Evolutionary conservation across 768 basidiomycete genomes (phyloP).

Genomic region (Auriculariales sp.): DNA sequence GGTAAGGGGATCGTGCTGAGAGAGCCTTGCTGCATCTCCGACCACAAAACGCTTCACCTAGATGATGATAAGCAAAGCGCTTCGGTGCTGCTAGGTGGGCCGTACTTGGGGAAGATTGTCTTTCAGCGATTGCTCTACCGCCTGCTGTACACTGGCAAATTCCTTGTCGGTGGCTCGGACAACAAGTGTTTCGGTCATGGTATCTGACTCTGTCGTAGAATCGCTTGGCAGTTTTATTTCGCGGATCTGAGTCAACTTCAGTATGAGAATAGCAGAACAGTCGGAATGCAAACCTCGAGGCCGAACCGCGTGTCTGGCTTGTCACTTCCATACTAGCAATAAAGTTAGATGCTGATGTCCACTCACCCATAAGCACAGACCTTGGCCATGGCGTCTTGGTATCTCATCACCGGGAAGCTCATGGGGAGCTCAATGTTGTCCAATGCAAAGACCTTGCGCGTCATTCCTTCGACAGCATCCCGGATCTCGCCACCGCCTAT

Average conservation of each 20-base stretch:
- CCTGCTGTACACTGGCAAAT: neutral
- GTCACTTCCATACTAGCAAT: constrained; percentile 72
- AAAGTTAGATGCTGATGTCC: constrained; percentile 6
- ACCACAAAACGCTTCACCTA: too few species aligned
- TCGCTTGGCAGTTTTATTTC: constrained; percentile 2
- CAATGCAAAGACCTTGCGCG: constrained; percentile 58
- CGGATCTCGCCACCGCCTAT: constrained; percentile 81
- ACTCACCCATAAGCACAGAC: neutral
- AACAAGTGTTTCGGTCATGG: neutral
- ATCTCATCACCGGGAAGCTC: constrained; percentile 72
- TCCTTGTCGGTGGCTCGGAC: neutral
- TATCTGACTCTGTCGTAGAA: constrained; percentile 7
- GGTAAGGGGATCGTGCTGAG: too few species aligned
- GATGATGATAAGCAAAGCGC: too few species aligned
- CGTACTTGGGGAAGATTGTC: too few species aligned
- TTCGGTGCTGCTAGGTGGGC: too few species aligned
- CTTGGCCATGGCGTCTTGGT: constrained; percentile 64
- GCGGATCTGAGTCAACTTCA: constrained; percentile 1
- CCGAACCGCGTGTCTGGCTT: constrained; percentile 88
- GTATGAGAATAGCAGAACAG: neutral
- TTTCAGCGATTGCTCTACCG: neutral
- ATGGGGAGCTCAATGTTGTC: constrained; percentile 46
- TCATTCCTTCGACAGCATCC: constrained; percentile 58
- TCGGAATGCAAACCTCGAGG: constrained; percentile 48
- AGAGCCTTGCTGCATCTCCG: too few species aligned